Conservation (phyloP, 169 alveolate genomes). For the Plasmodium knowlesi region DNA sequence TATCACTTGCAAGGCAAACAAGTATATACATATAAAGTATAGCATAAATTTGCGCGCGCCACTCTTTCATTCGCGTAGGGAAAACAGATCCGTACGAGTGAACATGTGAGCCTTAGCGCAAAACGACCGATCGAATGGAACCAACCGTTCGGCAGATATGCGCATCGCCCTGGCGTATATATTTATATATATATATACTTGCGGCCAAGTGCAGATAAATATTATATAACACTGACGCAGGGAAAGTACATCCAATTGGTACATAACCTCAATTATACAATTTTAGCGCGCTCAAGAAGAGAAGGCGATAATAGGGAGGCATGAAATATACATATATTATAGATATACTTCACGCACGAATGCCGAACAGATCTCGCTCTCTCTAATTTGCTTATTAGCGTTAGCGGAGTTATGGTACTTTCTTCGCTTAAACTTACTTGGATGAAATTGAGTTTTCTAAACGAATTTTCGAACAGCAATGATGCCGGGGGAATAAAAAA, state of each 20-base stretch:
- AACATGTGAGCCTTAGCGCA: neutral
- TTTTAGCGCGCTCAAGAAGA: neutral
- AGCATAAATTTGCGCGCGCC: neutral
- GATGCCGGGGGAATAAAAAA: neutral
- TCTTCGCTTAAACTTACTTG: neutral
- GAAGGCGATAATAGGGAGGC: neutral
- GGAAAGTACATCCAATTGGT: neutral
- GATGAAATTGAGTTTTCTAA: neutral
- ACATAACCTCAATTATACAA: neutral
- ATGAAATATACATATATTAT: neutral
- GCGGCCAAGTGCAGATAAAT: neutral
- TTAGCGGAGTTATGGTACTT: neutral
- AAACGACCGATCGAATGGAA: neutral
- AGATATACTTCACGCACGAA: neutral
- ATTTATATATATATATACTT: neutral
- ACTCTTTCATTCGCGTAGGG: neutral
- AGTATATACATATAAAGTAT: neutral
- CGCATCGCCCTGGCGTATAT: neutral
- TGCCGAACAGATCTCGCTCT: neutral
- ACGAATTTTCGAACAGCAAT: neutral
- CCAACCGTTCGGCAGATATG: neutral
- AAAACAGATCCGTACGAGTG: neutral
- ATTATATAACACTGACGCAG: neutral
- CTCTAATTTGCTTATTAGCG: neutral
- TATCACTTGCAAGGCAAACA: neutral